A percentile compares a stretch with the other conserved stretches of the same genome.
Evolutionary conservation across 1,139 yeast genomes (phyloP).

Genomic region (Yamadazyma jaroonii): DNA sequence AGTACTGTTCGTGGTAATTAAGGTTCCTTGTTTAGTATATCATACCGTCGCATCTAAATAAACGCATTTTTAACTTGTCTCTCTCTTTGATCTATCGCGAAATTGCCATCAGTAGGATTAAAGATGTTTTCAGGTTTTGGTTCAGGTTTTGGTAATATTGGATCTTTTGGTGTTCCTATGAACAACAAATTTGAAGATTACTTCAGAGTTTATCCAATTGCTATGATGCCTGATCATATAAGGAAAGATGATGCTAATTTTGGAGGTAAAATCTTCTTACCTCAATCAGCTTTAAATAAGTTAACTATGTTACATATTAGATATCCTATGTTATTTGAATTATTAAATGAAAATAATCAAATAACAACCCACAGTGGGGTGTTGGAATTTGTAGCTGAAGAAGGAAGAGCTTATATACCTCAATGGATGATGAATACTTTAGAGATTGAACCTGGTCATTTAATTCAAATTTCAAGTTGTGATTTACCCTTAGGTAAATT

Average conservation of each 20-base stretch:
- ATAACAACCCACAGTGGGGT: constrained; percentile 85
- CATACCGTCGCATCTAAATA: background rate
- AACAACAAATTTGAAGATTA: constrained; percentile 62
- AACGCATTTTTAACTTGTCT: background rate
- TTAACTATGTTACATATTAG: constrained; percentile 83
- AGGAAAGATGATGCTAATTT: constrained; percentile 81
- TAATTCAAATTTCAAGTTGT: constrained; percentile 70
- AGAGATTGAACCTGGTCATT: constrained; percentile 69
- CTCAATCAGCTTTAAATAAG: constrained; percentile 88
- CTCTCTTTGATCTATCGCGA: background rate
- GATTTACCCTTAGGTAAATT: constrained; percentile 84
- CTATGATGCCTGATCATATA: constrained; percentile 83
- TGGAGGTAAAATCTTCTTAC: constrained; percentile 96
- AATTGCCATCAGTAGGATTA: background rate
- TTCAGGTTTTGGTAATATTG: constrained; percentile 35
- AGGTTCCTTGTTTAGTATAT: background rate
- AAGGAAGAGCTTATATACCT: constrained; percentile 92
- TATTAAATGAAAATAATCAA: constrained; percentile 63
- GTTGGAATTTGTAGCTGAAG: constrained; percentile 93
- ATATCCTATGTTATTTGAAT: constrained; percentile 92
- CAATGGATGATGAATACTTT: constrained; percentile 95
- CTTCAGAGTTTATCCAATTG: constrained; percentile 88
- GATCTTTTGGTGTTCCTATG: constrained; percentile 26
- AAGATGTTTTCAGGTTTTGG: constrained; percentile 48
- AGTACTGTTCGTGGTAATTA: constrained; percentile 3